These are phyloP conservation scores for Medicago arabica DNA, from an alignment of 306 rosid genomes.

Conservation along the genomic window DNA sequence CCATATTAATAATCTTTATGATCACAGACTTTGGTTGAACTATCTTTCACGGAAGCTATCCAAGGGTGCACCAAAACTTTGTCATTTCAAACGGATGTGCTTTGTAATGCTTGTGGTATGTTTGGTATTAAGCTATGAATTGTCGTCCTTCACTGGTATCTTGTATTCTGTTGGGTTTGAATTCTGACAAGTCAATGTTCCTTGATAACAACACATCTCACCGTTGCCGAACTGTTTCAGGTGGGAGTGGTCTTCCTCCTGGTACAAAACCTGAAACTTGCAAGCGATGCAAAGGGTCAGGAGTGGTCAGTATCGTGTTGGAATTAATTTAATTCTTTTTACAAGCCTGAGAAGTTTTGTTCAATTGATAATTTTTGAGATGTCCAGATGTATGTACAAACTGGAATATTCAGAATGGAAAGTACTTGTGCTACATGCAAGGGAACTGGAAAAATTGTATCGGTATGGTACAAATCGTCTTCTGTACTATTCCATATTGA, in stretches of 20 bases:
- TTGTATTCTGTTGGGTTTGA: conserved; percentile 19
- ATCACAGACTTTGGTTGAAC: conserved; percentile 69
- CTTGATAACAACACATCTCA: conserved; percentile 35
- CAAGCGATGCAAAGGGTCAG: conserved; percentile 92
- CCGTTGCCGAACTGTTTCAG: conserved; percentile 48
- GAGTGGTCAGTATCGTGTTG: conserved; percentile 71
- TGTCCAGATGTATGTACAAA: conserved; percentile 74
- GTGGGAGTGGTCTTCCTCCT: conserved; percentile 97
- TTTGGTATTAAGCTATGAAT: conserved; percentile 26
- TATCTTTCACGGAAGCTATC: conserved; percentile 97
- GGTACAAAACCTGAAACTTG: conserved; percentile 96
- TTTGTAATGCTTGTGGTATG: conserved; percentile 90
- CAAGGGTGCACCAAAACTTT: conserved; percentile 85
- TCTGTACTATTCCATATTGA: background rate
- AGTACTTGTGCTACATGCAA: conserved; percentile 73
- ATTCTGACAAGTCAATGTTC: conserved; percentile 1
- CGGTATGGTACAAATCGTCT: conserved; percentile 57
- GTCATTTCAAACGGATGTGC: conserved; percentile 72
- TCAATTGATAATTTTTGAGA: conserved; percentile 47
- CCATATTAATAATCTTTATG: conserved; percentile 36
- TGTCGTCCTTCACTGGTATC: conserved; percentile 32
- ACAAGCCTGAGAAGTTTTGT: conserved; percentile 4
- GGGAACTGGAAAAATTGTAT: conserved; percentile 79
- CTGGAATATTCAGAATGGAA: conserved; percentile 91
- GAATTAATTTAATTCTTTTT: conserved; percentile 11